These are phyloP conservation scores for Chloranthus sessilifolius DNA, from an alignment of 164 flowering plant species.

Conservation along the genomic window DNA sequence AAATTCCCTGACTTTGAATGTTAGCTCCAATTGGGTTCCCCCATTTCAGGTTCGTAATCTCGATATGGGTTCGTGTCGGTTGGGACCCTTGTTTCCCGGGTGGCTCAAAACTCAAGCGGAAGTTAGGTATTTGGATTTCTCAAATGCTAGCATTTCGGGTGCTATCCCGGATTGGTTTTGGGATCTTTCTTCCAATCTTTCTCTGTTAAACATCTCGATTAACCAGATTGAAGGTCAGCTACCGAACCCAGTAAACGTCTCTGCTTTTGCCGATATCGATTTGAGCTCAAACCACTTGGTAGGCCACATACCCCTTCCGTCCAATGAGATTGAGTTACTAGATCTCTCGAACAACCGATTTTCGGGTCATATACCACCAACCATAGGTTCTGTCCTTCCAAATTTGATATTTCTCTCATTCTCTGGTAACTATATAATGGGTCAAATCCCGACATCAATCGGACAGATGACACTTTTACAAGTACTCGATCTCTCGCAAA, in stretches of 20 bases:
- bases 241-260: constrained; percentile 26
- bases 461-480: constrained; percentile 22
- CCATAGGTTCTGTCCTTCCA: constrained; percentile 17
- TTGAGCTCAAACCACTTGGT: constrained; percentile 38
- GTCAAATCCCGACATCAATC: constrained; percentile 35
- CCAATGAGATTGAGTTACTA: constrained; percentile 20
- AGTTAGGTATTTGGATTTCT: constrained; percentile 25
- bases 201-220: constrained; percentile 29
- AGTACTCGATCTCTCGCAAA: constrained; percentile 38
- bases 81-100: constrained; percentile 36
- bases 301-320: constrained; percentile 39
- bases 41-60: constrained; percentile 31
- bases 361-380: constrained; percentile 32
- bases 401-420: constrained; percentile 34
- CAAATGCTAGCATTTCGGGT: constrained; percentile 44
- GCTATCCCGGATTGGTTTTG: constrained; percentile 45
- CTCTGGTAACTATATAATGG: constrained; percentile 30
- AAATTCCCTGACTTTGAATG: constrained; percentile 29
- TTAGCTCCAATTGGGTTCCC: constrained; percentile 36
- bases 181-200: constrained; percentile 33
- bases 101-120: constrained; percentile 35
- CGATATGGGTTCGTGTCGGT: constrained; percentile 27
- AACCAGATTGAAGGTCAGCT: constrained; percentile 37
- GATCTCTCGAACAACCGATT: constrained; percentile 38
- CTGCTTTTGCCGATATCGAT: constrained; percentile 36